Evolutionary conservation across 2,329 filamentous ascomycete genomes (phyloP), one percentile per base, ranked within the genome.

Genomic region (Apiospora aurea): DNA sequence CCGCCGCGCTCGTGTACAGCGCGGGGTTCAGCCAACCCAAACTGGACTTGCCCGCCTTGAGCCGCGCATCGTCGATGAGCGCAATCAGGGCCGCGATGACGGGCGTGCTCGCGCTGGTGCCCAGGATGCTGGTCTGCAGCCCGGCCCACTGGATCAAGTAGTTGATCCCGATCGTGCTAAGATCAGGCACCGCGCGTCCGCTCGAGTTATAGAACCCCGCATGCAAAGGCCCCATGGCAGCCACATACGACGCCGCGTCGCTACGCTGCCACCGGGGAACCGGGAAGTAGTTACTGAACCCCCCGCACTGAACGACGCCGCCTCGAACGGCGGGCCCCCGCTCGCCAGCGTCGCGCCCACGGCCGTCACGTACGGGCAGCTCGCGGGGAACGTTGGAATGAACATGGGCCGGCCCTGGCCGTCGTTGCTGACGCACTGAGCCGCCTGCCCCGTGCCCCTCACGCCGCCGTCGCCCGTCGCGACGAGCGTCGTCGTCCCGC

Each of bases 401-500:
- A 89, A 89, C 70, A 77, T 81, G 51, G 80, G 83, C 2, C 81
- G 84, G 70, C 85, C 84, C 69, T 82, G 84, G 29, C 87, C 88
- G 70, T 90, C 86, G 75, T 89, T 90, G 73, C 82, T 84, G 72
- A 83, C 80, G 77, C 87, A 90, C 10, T 84, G 82, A 21, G 71
- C 72, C 34, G 34, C 57, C 72, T 84, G 80, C 76, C 87, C 89
- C 7, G 84, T 83, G 11, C 83, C 82, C 18, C 66, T 13, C 4
- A 38, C 66, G 11, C 66, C 66, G 41, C 41, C 66, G 76, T 93
- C 91, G 2, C 91, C 91, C 29, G 86, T 88, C 16, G 86, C 85
- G 78, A 91, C 89, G 70, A 93, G 83, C 14, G 93, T 82, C 0
- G 88, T 87, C 21, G 92, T 87, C 3, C 91, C 91, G 18, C 90